Evolutionary conservation across 2,329 filamentous ascomycete genomes (phyloP).

Genomic region (Coleophoma eucalyptorum): DNA sequence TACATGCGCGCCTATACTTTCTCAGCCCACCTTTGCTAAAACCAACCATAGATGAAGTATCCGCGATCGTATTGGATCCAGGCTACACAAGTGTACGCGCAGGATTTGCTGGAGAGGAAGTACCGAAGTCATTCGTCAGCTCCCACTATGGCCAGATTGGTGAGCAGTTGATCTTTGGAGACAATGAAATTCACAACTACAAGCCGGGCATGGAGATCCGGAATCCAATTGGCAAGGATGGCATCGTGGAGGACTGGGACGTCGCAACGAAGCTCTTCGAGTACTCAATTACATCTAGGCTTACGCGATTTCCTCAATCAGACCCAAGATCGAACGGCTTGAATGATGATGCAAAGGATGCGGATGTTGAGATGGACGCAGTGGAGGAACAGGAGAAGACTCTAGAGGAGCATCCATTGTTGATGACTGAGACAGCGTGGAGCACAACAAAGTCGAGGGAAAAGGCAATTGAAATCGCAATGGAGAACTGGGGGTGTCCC

Average conservation of each 20-base stretch:
- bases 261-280: slow-evolving; percentile 87
- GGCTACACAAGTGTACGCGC: slow-evolving; percentile 89
- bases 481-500: slow-evolving; percentile 94
- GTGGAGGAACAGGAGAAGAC: slow-evolving; percentile 66
- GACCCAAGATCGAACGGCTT: slow-evolving; percentile 73
- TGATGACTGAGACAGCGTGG: slow-evolving; percentile 95
- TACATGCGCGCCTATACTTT: slow-evolving; percentile 3
- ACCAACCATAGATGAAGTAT: slow-evolving; percentile 76
- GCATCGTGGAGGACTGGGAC: slow-evolving; percentile 95
- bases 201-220: slow-evolving; percentile 74
- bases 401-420: slow-evolving; percentile 81
- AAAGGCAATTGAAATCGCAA: slow-evolving; percentile 91
- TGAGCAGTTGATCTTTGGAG: slow-evolving; percentile 69
- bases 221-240: slow-evolving; percentile 88
- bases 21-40: slow-evolving; percentile 4
- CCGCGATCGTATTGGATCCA: slow-evolving; percentile 92
- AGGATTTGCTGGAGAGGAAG: slow-evolving; percentile 96
- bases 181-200: slow-evolving; percentile 81
- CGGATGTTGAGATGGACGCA: slow-evolving; percentile 56
- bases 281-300: slow-evolving; percentile 80
- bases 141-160: slow-evolving; percentile 75
- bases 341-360: slow-evolving; percentile 62
- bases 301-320: slow-evolving; percentile 72
- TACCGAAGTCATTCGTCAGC: slow-evolving; percentile 88
- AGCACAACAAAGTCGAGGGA: slow-evolving; percentile 84